Evolutionary conservation across 768 basidiomycete genomes (phyloP).

Genomic region (Brasilioporus rufonigricans): DNA sequence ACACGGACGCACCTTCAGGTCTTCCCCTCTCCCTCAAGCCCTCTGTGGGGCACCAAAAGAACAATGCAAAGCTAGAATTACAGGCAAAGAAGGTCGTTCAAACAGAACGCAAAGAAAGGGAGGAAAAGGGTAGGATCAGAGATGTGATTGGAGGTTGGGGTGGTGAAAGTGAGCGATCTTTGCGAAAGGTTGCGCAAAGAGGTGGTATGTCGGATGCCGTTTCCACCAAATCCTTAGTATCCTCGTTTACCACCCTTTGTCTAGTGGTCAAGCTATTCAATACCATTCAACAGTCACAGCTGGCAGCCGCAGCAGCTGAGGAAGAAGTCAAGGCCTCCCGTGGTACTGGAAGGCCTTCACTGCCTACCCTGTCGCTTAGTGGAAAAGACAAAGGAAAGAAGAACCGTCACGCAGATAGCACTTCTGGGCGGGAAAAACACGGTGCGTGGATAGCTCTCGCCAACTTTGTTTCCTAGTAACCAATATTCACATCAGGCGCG

Average conservation of each 20-base stretch:
- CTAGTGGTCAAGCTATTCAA: conserved; percentile 86
- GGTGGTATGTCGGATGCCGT: conserved; percentile 52
- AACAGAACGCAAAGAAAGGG: conserved; percentile 69
- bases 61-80: conserved; percentile 72
- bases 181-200: conserved; percentile 82
- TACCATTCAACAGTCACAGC: conserved; percentile 79
- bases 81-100: conserved; percentile 71
- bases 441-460: conserved; percentile 37
- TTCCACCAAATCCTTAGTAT: not conserved
- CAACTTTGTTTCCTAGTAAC: not conserved
- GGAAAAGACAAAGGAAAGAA: conserved; percentile 48
- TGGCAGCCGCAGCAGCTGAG: conserved; percentile 46
- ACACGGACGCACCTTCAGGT: conserved; percentile 66
- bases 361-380: conserved; percentile 62
- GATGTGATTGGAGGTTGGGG: conserved; percentile 90
- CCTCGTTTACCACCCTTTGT: not conserved
- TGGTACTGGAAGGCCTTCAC: conserved; percentile 70
- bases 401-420: conserved; percentile 52
- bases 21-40: conserved; percentile 79
- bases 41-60: conserved; percentile 61
- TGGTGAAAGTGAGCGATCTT: conserved; percentile 70
- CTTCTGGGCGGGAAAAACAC: conserved; percentile 55
- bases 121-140: conserved; percentile 62
- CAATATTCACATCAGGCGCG: conserved; percentile 36
- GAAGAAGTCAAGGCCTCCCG: conserved; percentile 59